Percentiles rank a stretch among this genome's conserved stretches.
phyloP scores from a whole-genome alignment of 805 yeast genomes.

The Candida stauntonica region DNA sequence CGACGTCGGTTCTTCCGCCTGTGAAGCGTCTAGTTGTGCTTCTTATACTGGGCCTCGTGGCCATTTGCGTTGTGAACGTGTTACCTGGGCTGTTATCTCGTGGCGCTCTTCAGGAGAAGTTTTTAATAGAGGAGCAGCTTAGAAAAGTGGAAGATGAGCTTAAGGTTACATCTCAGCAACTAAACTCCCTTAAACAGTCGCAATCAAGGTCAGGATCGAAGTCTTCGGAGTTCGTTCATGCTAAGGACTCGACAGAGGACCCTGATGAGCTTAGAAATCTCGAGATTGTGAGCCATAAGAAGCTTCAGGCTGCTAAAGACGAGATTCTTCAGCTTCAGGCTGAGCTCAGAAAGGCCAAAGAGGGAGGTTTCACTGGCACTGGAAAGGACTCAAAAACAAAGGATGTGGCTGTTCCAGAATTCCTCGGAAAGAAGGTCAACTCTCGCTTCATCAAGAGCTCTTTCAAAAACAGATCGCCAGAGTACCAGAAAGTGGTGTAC shows the following conservation, averaged over 20 bases:
- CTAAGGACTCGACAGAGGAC: constrained; percentile 1
- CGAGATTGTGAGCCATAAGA: constrained; percentile 1
- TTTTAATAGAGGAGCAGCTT: constrained; percentile 2
- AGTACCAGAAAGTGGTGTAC: constrained; percentile 13
- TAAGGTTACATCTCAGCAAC: constrained; percentile 7
- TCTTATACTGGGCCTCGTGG: not conserved
- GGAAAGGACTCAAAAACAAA: too few relatives aligned
- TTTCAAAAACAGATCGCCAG: constrained; percentile 4
- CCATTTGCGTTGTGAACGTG: not conserved
- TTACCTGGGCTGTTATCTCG: constrained; percentile 1
- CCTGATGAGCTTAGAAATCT: constrained; percentile 3
- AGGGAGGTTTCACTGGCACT: too few relatives aligned
- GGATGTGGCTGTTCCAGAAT: not conserved
- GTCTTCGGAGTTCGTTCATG: not conserved
- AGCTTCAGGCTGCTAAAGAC: constrained; percentile 4
- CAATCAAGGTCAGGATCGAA: not conserved
- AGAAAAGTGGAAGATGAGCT: constrained; percentile 3
- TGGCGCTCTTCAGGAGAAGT: constrained; percentile 1
- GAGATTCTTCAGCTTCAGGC: constrained; percentile 5
- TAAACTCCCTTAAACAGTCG: constrained; percentile 5
- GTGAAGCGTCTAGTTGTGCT: constrained; percentile 2
- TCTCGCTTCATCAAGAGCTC: constrained; percentile 6
- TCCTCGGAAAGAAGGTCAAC: constrained; percentile 8
- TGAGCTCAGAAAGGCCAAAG: constrained; percentile 1
- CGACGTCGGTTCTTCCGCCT: not conserved